Evolutionary conservation across 177 flowering plant genomes (phyloP).

Genomic region (Vitis hybrid): DNA sequence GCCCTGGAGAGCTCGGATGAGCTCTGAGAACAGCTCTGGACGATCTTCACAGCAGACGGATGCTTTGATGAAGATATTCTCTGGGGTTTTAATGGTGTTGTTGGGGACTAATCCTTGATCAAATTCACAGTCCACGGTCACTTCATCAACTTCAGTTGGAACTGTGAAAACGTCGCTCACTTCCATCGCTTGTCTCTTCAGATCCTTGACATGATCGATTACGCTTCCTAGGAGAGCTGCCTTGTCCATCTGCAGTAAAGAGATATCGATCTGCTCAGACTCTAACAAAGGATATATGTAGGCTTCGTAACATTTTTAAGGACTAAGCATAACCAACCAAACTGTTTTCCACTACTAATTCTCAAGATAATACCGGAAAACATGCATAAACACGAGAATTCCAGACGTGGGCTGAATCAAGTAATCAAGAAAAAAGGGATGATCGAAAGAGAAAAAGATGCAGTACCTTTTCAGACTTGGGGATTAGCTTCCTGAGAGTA

Average conservation of each 20-base stretch:
- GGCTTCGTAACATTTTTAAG: no score
- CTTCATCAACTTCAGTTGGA: conserved; percentile 69
- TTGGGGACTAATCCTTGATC: not conserved
- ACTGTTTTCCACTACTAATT: no score
- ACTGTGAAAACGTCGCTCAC: conserved; percentile 34
- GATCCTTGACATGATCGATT: conserved; percentile 62
- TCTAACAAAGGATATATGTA: no score
- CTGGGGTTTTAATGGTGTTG: not conserved
- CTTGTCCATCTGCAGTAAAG: conserved; percentile 74
- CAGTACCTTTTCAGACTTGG: conserved; percentile 72
- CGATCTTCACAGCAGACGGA: conserved; percentile 76
- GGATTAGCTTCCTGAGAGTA: conserved; percentile 66
- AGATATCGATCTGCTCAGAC: not conserved
- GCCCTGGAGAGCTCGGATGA: conserved; percentile 47
- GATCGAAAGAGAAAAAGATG: conserved; percentile 3
- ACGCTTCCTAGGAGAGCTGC: conserved; percentile 73
- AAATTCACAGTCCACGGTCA: conserved; percentile 37
- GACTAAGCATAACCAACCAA: no score
- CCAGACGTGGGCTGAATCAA: no score
- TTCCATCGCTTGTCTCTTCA: conserved; percentile 52
- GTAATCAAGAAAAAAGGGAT: not conserved
- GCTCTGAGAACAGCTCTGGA: conserved; percentile 55
- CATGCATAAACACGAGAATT: not conserved
- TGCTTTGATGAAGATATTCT: conserved; percentile 38
- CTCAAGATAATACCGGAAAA: no score